Evolutionary conservation across 257 asterid species (phyloP).

Genomic region (Nicotiana undulata): DNA sequence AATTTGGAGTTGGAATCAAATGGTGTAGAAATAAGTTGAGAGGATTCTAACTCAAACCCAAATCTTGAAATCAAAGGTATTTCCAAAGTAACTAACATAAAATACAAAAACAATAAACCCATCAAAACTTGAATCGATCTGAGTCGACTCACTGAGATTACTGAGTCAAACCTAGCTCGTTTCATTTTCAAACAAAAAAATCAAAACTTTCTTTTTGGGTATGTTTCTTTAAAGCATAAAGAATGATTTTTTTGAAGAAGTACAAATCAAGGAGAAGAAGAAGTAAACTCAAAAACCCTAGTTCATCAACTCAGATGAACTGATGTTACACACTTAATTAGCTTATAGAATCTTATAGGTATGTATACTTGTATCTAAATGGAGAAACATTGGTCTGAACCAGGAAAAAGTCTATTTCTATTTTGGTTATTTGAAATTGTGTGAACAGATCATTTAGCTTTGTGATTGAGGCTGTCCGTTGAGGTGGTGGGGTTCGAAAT

Average conservation of each 20-base stretch:
- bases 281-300: neutral
- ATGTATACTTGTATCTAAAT: neutral
- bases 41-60: constrained; percentile 52
- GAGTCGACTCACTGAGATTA: constrained; percentile 64
- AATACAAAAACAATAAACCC: constrained; percentile 62
- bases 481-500: neutral
- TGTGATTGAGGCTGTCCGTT: constrained; percentile 11
- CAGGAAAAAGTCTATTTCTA: neutral
- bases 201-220: neutral
- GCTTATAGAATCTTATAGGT: neutral
- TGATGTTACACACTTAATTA: neutral
- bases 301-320: constrained; percentile 32
- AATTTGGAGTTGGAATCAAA: constrained; percentile 30
- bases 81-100: constrained; percentile 58
- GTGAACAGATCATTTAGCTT: neutral
- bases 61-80: constrained; percentile 73
- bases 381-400: neutral
- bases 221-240: neutral
- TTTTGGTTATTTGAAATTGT: neutral
- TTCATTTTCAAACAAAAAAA: constrained; percentile 24
- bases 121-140: constrained; percentile 72
- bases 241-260: constrained; percentile 8
- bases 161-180: constrained; percentile 61
- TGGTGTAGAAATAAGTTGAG: constrained; percentile 35
- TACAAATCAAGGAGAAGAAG: constrained; percentile 14